phyloP scores from a whole-genome alignment of 208 protist species.

The Trichomonas vaginalis region DNA sequence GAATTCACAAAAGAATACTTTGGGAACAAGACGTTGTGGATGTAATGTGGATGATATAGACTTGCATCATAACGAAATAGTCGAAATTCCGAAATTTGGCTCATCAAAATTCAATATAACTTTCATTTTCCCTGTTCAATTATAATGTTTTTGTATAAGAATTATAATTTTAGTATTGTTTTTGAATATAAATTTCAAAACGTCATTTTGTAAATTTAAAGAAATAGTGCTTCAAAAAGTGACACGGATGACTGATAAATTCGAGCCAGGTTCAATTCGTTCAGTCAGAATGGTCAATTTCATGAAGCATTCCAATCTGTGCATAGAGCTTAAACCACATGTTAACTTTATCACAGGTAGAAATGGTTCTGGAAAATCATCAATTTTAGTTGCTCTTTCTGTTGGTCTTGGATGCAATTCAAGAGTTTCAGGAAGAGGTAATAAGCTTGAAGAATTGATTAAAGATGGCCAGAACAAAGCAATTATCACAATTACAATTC shows the following conservation, averaged over 20 bases:
- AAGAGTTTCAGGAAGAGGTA: background rate
- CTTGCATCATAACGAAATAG: too few relatives aligned
- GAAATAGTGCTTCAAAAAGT: background rate
- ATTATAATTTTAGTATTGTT: too few relatives aligned
- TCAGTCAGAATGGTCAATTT: background rate
- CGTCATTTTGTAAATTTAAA: too few relatives aligned
- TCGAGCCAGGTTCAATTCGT: background rate
- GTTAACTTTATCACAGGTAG: background rate
- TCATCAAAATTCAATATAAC: too few relatives aligned
- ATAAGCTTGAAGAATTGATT: background rate
- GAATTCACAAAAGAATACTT: too few relatives aligned
- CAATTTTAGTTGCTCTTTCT: slow-evolving; percentile 1
- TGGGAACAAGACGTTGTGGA: too few relatives aligned
- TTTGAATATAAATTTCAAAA: too few relatives aligned
- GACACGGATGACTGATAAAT: background rate
- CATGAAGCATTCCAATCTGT: background rate
- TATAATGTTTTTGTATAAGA: too few relatives aligned
- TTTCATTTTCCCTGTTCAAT: too few relatives aligned
- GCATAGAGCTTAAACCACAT: background rate
- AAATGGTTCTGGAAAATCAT: slow-evolving; percentile 8
- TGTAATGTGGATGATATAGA: too few relatives aligned
- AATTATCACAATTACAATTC: background rate
- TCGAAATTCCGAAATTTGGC: too few relatives aligned
- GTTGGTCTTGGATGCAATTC: slow-evolving; percentile 13
- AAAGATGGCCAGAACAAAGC: background rate